A percentile compares a stretch with the other conserved stretches of the same genome.
Conservation (phyloP, 352 stramenopile species). For the Globisporangium apiculatum region DNA sequence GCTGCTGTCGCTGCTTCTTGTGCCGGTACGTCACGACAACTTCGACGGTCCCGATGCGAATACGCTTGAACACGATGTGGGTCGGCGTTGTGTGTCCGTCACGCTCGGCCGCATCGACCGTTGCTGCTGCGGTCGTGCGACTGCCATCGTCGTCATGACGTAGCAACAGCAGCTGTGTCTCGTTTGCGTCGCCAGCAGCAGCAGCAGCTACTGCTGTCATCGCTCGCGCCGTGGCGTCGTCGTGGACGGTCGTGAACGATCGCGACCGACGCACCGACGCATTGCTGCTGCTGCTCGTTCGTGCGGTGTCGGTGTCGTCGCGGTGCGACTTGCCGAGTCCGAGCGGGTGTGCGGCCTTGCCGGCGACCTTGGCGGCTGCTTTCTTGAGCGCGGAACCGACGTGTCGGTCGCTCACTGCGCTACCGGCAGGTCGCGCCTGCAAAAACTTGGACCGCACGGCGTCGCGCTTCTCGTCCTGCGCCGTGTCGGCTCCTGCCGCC, state of each 20-base stretch:
- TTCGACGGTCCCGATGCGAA: constrained; percentile 69
- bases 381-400: constrained; percentile 49
- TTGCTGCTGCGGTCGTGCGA: not conserved
- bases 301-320: constrained; percentile 7
- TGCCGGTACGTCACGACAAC: constrained; percentile 80
- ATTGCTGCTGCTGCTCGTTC: not conserved
- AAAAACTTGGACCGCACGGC: constrained; percentile 66
- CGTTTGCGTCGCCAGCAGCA: constrained; percentile 17
- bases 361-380: constrained; percentile 42
- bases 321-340: constrained; percentile 27
- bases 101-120: constrained; percentile 7
- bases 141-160: not conserved
- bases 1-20: constrained; percentile 33
- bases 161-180: constrained; percentile 17
- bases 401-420: constrained; percentile 22
- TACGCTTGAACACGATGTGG: constrained; percentile 69
- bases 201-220: constrained; percentile 17
- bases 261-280: constrained; percentile 1
- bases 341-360: constrained; percentile 52
- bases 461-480: constrained; percentile 44
- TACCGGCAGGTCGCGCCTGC: constrained; percentile 16
- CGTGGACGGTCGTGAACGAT: constrained; percentile 18
- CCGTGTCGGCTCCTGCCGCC: constrained; percentile 8
- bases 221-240: constrained; percentile 39
- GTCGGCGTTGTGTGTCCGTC: constrained; percentile 34